A percentile compares a stretch with the other conserved stretches of the same genome.
Evolutionary conservation across 352 stramenopile species (phyloP).

Genomic region (Blastocystis sp.): DNA sequence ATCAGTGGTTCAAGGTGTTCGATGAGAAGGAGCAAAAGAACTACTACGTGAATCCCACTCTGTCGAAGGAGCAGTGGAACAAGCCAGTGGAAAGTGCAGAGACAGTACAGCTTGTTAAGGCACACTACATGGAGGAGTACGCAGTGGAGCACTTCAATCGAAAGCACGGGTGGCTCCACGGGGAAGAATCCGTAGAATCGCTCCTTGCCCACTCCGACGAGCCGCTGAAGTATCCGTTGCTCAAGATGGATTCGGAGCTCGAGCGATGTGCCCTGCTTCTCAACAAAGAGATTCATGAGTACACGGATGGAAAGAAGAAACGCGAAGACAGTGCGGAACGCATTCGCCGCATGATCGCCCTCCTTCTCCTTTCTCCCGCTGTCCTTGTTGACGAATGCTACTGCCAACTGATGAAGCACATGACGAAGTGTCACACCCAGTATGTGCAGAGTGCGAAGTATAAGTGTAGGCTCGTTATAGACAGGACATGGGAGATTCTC

Average conservation of each 20-base stretch:
- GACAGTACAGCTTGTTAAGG: neutral
- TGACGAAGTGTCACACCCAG: constrained; percentile 46
- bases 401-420: constrained; percentile 50
- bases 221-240: neutral
- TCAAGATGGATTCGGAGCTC: constrained; percentile 9
- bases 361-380: constrained; percentile 23
- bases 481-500: constrained; percentile 33
- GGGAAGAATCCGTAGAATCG: neutral
- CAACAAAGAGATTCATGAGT: constrained; percentile 1
- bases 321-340: no score
- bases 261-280: neutral
- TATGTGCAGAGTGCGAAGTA: neutral
- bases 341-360: constrained; percentile 22
- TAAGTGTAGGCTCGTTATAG: constrained; percentile 5
- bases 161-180: neutral
- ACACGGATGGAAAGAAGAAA: neutral
- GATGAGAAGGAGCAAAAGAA: constrained; percentile 23
- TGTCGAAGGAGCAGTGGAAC: constrained; percentile 18
- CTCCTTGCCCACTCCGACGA: neutral
- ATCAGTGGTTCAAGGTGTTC: constrained; percentile 19
- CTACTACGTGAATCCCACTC: constrained; percentile 13
- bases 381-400: constrained; percentile 41
- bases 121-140: constrained; percentile 21
- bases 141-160: constrained; percentile 19
- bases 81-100: neutral